These are phyloP conservation scores for Monosporascus sp. DNA, from an alignment of 2,329 filamentous ascomycete species.

Conservation along the genomic window DNA sequence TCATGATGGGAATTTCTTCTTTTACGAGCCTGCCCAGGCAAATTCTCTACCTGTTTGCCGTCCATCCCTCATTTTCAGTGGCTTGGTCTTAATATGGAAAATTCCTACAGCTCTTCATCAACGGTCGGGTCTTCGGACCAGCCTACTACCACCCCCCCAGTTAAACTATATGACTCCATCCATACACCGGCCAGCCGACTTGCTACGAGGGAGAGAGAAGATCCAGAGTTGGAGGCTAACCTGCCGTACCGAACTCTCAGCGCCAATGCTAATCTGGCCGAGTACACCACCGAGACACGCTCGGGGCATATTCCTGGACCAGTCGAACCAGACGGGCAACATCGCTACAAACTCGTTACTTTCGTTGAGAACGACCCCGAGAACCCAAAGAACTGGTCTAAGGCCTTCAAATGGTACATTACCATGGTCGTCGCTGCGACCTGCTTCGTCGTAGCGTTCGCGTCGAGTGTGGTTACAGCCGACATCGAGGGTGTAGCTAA, in stretches of 20 bases:
- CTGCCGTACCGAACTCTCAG: conserved; percentile 62
- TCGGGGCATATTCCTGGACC: conserved; percentile 55
- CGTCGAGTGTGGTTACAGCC: conserved; percentile 71
- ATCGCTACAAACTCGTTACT: conserved; percentile 54
- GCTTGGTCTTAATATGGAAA: background rate
- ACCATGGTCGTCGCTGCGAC: conserved; percentile 79
- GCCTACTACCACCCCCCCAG: background rate
- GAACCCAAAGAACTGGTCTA: conserved; percentile 84
- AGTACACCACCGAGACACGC: conserved; percentile 60
- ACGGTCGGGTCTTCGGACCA: background rate
- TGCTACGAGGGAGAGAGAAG: conserved; percentile 29
- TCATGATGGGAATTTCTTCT: too few species aligned
- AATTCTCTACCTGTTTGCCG: too few species aligned
- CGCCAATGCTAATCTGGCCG: conserved; percentile 54
- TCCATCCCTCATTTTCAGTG: background rate
- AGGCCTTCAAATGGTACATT: conserved; percentile 72
- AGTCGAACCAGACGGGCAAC: conserved; percentile 18
- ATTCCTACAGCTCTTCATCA: background rate
- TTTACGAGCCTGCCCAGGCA: too few species aligned
- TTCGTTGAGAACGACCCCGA: conserved; percentile 67
- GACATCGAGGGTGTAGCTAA: conserved; percentile 60
- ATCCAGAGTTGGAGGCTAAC: conserved; percentile 44
- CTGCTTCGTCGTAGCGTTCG: conserved; percentile 69
- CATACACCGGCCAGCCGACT: background rate
- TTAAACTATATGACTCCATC: background rate